Conservation (phyloP, 2,329 filamentous ascomycete species). For the Monosporascus sp. region DNA sequence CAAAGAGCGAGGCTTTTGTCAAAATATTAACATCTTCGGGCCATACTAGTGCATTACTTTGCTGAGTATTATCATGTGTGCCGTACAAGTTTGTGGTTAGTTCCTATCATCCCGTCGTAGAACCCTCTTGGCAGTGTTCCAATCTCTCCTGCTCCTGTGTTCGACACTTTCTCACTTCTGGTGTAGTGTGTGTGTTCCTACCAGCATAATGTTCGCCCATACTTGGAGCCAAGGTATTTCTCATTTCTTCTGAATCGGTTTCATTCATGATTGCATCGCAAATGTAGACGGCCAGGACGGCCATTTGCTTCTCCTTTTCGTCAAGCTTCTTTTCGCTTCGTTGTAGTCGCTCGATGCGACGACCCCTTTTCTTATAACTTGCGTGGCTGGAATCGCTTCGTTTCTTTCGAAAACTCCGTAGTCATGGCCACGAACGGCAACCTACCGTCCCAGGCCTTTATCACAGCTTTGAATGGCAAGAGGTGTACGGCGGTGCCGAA, state of each 20-base stretch:
- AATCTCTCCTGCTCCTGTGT: too few relatives aligned
- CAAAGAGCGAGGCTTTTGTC: too few relatives aligned
- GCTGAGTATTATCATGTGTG: slow-evolving; percentile 5
- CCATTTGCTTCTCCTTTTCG: slow-evolving; percentile 25
- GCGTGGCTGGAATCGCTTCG: slow-evolving; percentile 42
- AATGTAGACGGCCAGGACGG: slow-evolving; percentile 35
- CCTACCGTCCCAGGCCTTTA: slow-evolving; percentile 42
- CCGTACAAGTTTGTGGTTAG: too few relatives aligned
- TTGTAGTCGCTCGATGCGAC: slow-evolving; percentile 22
- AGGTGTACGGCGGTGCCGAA: slow-evolving; percentile 51
- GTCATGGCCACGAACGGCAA: slow-evolving; percentile 39
- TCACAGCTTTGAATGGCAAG: slow-evolving; percentile 45
- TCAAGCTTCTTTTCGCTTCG: slow-evolving; percentile 24
- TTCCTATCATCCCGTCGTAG: too few relatives aligned
- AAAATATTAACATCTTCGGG: not conserved
- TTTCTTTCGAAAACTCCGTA: slow-evolving; percentile 12
- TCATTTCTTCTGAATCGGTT: slow-evolving; percentile 13
- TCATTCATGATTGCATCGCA: slow-evolving; percentile 35
- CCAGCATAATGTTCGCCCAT: not conserved
- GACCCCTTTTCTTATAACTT: slow-evolving; percentile 11
- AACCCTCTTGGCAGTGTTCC: too few relatives aligned
- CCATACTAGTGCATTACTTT: not conserved
- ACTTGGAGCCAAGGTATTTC: not conserved
- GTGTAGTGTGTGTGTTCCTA: slow-evolving; percentile 8
- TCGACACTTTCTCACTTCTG: slow-evolving; percentile 7